A percentile compares a stretch with the other conserved stretches of the same genome.
Evolutionary conservation across 306 rosid species (phyloP).

Genomic region (Hylodesmum podocarpum): DNA sequence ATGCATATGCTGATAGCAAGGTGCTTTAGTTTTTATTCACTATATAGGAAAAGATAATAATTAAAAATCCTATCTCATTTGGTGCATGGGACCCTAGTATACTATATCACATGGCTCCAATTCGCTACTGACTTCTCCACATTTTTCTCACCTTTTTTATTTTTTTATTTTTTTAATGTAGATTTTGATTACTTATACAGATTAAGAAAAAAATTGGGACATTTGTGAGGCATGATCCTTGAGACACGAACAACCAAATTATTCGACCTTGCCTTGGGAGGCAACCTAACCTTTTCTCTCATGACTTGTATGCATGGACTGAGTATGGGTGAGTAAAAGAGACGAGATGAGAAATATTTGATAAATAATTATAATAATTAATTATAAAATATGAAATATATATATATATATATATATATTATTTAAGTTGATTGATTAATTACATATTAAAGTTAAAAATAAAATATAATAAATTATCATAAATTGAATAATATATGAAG

Average conservation of each 20-base stretch:
- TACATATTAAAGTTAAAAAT: too few relatives aligned
- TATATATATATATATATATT: too few relatives aligned
- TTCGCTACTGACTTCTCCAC: constrained; percentile 23
- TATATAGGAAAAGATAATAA: constrained; percentile 1
- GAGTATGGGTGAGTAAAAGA: too few relatives aligned
- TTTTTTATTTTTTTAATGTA: background rate
- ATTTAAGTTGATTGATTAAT: too few relatives aligned
- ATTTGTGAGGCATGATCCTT: constrained; percentile 59
- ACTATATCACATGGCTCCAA: constrained; percentile 51
- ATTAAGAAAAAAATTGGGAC: constrained; percentile 33
- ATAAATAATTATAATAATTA: too few relatives aligned
- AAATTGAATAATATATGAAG: too few relatives aligned
- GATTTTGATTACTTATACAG: background rate
- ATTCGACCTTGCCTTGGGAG: constrained; percentile 68
- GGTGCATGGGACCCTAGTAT: constrained; percentile 45
- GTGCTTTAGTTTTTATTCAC: constrained; percentile 20
- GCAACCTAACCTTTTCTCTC: constrained; percentile 44
- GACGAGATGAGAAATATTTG: too few relatives aligned
- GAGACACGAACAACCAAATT: constrained; percentile 61
- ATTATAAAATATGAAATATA: too few relatives aligned
- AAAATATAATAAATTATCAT: too few relatives aligned
- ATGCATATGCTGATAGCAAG: constrained; percentile 25
- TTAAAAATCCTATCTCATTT: constrained; percentile 30
- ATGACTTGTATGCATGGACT: background rate
- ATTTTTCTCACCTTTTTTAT: background rate